phyloP scores from a whole-genome alignment of 257 asterid genomes.

The Solanum virginianum region DNA sequence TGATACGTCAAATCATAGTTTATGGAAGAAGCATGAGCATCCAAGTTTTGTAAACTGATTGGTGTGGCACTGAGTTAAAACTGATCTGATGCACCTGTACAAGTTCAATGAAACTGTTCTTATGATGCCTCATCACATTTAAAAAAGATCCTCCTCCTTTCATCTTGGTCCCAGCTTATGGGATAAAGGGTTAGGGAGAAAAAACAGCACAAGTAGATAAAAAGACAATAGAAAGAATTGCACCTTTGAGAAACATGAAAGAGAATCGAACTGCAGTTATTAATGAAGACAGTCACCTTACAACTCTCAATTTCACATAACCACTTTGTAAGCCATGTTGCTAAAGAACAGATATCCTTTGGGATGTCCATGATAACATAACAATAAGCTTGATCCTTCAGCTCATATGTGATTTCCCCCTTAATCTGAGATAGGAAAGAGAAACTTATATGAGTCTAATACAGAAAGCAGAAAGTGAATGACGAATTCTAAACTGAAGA shows the following conservation, averaged over 20 bases:
- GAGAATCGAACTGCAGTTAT: neutral
- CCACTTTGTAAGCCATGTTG: slow-evolving; percentile 64
- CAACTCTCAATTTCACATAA: slow-evolving; percentile 75
- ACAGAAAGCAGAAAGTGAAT: neutral
- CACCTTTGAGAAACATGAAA: neutral
- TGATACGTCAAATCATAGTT: neutral
- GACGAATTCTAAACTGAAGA: neutral
- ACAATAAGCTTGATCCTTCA: slow-evolving; percentile 90
- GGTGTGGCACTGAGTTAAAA: neutral
- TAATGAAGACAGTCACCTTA: slow-evolving; percentile 45
- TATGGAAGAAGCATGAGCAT: neutral
- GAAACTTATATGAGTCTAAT: neutral
- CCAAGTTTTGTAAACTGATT: neutral
- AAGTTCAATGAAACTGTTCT: neutral
- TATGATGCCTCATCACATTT: neutral
- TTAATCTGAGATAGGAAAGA: slow-evolving; percentile 39
- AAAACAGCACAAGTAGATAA: neutral
- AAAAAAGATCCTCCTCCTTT: neutral
- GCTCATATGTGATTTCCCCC: slow-evolving; percentile 79
- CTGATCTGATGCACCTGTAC: neutral
- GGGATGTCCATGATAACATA: slow-evolving; percentile 48
- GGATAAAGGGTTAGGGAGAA: neutral
- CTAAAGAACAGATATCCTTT: slow-evolving; percentile 64
- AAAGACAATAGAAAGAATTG: neutral
- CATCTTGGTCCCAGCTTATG: neutral